A percentile compares a stretch with the other conserved stretches of the same genome.
Conservation (phyloP, 441 rosid genomes). For the Populus hybrid region DNA sequence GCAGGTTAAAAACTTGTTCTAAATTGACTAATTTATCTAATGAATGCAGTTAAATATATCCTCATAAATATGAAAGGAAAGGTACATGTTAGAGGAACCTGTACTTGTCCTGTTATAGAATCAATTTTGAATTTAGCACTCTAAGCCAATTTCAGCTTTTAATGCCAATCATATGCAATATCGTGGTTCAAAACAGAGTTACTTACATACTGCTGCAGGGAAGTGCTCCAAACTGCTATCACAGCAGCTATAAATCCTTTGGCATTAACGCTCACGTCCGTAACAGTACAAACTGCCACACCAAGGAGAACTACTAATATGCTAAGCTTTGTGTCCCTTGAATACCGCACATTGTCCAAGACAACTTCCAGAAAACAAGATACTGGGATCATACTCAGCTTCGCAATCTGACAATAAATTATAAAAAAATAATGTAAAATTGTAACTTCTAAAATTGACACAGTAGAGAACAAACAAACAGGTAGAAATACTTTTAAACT, state of each 20-base stretch:
- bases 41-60: neutral
- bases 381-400: constrained; percentile 97
- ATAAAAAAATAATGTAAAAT: neutral
- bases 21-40: neutral
- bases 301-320: constrained; percentile 84
- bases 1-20: neutral
- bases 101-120: neutral
- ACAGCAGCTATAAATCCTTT: constrained; percentile 62
- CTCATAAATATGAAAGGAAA: neutral
- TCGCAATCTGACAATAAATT: constrained; percentile 69
- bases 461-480: neutral
- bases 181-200: constrained; percentile 3
- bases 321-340: constrained; percentile 99
- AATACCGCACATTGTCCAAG: constrained; percentile 85
- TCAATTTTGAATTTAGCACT: neutral
- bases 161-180: neutral
- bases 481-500: constrained; percentile 8
- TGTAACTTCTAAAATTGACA: constrained; percentile 11
- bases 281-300: constrained; percentile 94
- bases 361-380: constrained; percentile 90
- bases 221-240: constrained; percentile 93
- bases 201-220: constrained; percentile 96
- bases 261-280: constrained; percentile 59
- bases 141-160: neutral
- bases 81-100: neutral